These are phyloP conservation scores for Hymenoscyphus occultus DNA, from an alignment of 2,329 filamentous ascomycete species.

Conservation along the genomic window DNA sequence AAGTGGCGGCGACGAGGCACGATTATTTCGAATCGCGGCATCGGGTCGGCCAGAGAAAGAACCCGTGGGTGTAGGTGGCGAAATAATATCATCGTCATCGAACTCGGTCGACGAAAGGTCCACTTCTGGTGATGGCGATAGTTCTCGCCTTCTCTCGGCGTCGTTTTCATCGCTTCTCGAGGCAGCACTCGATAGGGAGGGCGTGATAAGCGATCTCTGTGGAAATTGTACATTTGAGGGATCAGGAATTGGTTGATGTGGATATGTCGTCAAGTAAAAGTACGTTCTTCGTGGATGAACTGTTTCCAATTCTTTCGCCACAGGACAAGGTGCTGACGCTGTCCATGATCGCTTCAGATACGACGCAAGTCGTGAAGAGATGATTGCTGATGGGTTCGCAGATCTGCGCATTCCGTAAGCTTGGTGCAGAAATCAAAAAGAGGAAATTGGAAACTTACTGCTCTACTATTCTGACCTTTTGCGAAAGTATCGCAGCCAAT, in stretches of 20 bases:
- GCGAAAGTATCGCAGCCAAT: slow-evolving; percentile 74
- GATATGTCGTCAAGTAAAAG: slow-evolving; percentile 89
- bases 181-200: slow-evolving; percentile 71
- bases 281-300: slow-evolving; percentile 93
- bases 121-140: slow-evolving; percentile 90
- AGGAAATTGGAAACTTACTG: slow-evolving; percentile 64
- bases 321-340: slow-evolving; percentile 73
- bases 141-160: slow-evolving; percentile 60
- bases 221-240: slow-evolving; percentile 49
- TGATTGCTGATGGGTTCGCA: slow-evolving; percentile 90
- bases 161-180: slow-evolving; percentile 72
- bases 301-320: slow-evolving; percentile 89
- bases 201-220: slow-evolving; percentile 69
- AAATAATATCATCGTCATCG: slow-evolving; percentile 66
- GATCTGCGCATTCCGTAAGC: slow-evolving; percentile 58
- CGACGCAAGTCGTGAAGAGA: slow-evolving; percentile 84
- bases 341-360: slow-evolving; percentile 89
- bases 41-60: slow-evolving; percentile 53
- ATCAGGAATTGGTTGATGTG: slow-evolving; percentile 77
- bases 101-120: slow-evolving; percentile 86
- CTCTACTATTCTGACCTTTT: slow-evolving; percentile 77
- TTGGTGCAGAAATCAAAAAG: not conserved
- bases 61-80: slow-evolving; percentile 60
- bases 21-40: slow-evolving; percentile 56
- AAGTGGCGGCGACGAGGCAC: slow-evolving; percentile 80